phyloP scores from a whole-genome alignment of 306 rosid species.

The Sicyos baderoa region DNA sequence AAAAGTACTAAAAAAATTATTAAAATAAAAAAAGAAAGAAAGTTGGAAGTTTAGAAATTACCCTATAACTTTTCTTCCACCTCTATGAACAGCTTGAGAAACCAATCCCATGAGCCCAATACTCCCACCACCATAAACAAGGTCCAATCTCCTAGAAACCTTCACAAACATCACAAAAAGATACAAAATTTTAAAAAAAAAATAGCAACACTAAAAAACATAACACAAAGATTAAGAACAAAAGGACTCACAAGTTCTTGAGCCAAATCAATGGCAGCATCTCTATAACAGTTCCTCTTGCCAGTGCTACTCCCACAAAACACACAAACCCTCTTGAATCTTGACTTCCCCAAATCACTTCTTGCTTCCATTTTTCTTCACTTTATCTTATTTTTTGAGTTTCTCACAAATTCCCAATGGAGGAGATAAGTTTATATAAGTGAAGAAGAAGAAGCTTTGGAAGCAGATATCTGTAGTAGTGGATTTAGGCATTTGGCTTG shows the following conservation, averaged over 20 bases:
- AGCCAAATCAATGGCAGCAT: constrained; percentile 28
- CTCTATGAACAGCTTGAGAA: constrained; percentile 50
- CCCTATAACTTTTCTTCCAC: constrained; percentile 58
- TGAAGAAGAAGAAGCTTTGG: neutral
- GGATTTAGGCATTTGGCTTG: constrained; percentile 1
- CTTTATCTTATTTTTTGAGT: neutral
- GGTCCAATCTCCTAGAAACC: constrained; percentile 45
- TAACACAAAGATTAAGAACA: too few species aligned
- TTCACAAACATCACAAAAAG: constrained; percentile 11
- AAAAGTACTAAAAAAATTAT: neutral
- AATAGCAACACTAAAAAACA: too few species aligned
- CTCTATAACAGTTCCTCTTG: constrained; percentile 23
- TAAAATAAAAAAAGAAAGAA: neutral
- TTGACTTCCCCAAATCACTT: neutral
- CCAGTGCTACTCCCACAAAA: constrained; percentile 33
- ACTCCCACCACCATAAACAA: constrained; percentile 59
- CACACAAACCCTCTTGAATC: constrained; percentile 26
- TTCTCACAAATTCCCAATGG: neutral
- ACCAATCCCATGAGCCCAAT: constrained; percentile 57
- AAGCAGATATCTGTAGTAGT: neutral
- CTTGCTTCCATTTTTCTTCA: constrained; percentile 9
- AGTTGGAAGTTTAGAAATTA: neutral
- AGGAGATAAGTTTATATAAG: neutral
- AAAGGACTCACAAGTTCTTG: constrained; percentile 20
- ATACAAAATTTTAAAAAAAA: neutral